Evolutionary conservation across 257 asterid species (phyloP).

Genomic region (Solanum boliviense): DNA sequence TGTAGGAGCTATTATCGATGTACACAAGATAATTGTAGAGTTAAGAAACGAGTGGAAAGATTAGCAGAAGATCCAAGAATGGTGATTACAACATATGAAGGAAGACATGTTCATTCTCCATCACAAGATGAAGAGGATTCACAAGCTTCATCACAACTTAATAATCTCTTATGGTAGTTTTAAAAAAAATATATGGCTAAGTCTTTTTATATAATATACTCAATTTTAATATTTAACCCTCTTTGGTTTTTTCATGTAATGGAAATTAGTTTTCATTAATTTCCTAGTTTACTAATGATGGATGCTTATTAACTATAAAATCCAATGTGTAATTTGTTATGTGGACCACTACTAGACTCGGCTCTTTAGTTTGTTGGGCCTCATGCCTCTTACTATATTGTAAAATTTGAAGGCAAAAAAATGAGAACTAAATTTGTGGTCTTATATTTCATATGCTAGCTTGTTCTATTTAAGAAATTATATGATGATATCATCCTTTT

Average conservation of each 20-base stretch:
- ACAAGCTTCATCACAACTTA: constrained; percentile 41
- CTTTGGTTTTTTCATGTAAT: background rate
- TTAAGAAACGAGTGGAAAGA: constrained; percentile 83
- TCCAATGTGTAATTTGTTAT: background rate
- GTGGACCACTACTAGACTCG: background rate
- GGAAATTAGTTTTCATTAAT: background rate
- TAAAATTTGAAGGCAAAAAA: background rate
- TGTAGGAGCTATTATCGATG: constrained; percentile 91
- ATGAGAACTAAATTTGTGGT: background rate
- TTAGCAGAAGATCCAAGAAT: constrained; percentile 88
- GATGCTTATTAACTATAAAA: background rate
- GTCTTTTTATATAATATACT: background rate
- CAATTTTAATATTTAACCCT: background rate
- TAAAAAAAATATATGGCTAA: background rate
- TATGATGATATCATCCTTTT: background rate
- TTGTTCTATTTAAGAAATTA: background rate
- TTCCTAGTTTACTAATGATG: background rate
- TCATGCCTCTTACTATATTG: background rate
- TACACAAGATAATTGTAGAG: constrained; percentile 81
- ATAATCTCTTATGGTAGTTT: constrained; percentile 54
- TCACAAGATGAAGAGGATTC: constrained; percentile 66
- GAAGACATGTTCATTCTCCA: constrained; percentile 81
- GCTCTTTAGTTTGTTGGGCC: background rate
- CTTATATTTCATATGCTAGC: background rate
- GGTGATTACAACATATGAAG: constrained; percentile 95